A percentile compares a stretch with the other conserved stretches of the same genome.
These are phyloP conservation scores for Fraxinus quadrangulata DNA, from an alignment of 257 asterid species.

Conservation along the genomic window DNA sequence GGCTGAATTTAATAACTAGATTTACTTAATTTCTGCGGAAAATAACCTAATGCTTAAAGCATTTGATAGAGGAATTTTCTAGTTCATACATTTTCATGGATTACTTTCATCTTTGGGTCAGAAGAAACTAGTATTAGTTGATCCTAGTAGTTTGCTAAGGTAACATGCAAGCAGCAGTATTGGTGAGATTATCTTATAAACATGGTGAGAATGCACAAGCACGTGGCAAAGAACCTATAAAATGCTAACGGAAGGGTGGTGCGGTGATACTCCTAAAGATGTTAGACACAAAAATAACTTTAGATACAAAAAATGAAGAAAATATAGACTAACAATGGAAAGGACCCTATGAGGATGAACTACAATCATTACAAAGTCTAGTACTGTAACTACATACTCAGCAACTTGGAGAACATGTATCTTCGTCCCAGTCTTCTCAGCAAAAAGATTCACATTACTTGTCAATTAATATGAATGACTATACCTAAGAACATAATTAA, in stretches of 20 bases:
- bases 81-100: neutral
- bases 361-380: neutral
- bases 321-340: neutral
- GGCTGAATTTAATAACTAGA: slow-evolving; percentile 14
- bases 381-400: neutral
- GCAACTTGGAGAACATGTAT: neutral
- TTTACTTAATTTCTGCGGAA: slow-evolving; percentile 4
- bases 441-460: neutral
- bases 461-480: neutral
- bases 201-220: slow-evolving; percentile 4
- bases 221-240: neutral
- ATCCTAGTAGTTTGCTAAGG: slow-evolving; percentile 7
- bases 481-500: neutral
- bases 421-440: neutral
- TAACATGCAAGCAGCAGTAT: neutral
- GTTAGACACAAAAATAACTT: neutral
- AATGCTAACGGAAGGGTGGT: neutral
- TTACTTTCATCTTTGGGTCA: neutral
- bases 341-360: neutral
- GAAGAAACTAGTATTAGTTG: neutral
- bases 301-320: neutral
- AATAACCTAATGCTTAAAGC: neutral
- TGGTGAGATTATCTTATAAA: neutral
- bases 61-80: slow-evolving; percentile 2
- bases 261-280: neutral